Base-by-base conservation (phyloP, 192 early-diverging fungal species). In the Dimargaris xerosporica region DNA sequence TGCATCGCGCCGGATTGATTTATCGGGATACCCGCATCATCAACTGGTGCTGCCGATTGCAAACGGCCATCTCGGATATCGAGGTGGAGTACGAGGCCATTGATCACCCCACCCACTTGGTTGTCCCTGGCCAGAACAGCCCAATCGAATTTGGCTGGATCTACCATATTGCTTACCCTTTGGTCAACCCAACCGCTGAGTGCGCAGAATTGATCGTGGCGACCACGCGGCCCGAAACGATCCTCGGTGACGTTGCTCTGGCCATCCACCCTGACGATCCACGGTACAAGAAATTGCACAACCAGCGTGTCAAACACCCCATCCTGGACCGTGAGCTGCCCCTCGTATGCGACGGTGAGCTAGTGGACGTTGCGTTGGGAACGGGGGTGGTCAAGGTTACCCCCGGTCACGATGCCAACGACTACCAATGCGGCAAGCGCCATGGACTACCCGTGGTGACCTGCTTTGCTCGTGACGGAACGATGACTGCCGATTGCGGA, bases 301-400 rank as follows among this genome's bases (percentile, higher is more conserved):
- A 94, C 43, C 95, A 95, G 73, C 89, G 72, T 67, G 94, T 85
- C n/a, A 72, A 84, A 41, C 96, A 99, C 74, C 96, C 96, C 46
- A 96, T 99, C 80, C 71, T 89, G 54, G 83, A 83, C 65, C 84
- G 92, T 48, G 83, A 81, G 64, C 86, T 97, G 60, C 91, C 91
- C 46, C 94, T 97, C 62, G 79, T 94, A 63, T 70, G 83, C 58
- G 88, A 93, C 66, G 90, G 91, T 61, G 81, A 85, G 64, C 79
- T 83, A 54, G 91, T 91, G 44, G 93, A 97, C 65, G 85, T 85
- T 77, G 80, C 78, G 9, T 96, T 95, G 67, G 94, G 96, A 73
- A 96, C 96, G 29, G 96, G 96, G 70, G 92, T 91, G 63, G 96
- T 99, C 66, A 99, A 99, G 76, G 93, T 99, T 62, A 99, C 96